Base-by-base conservation (phyloP, 345 rosid species). In the Eucalyptus globulus region DNA sequence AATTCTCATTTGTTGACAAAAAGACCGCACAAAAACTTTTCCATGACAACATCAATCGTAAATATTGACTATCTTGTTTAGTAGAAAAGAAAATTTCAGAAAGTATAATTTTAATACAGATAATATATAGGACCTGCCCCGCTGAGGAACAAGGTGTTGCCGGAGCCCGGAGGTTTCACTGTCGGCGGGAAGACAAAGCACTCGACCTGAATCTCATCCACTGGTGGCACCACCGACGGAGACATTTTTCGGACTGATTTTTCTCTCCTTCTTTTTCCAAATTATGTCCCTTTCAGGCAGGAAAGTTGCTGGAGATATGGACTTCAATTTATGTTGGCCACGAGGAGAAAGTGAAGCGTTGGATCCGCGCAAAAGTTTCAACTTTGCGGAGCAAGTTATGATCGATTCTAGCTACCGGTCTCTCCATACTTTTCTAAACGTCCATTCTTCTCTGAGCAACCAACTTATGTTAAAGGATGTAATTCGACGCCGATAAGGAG, bases 131-230 rank as follows among this genome's bases (percentile, higher is more conserved):
- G 13, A 86, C 99, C 97, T 89, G 98, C 98, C 86, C 99, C 97
- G 58, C 92, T 96, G 89, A 96, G 99, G 95, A 97, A 94, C 72
- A 92, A 92, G 8, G 91, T 88, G 8, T 92, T 93, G 13, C 90
- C 80, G 31, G 98, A 93, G 58, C 95, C 96, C 5, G 96, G 97
- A 56, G 98, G 97, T 67, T 93, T 93, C 8, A 90, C 93, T 47
- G 93, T 45, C 15, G 95, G 93, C 43, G 93, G 91, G 90, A 97
- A 96, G 2, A 92, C 86, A 45, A 94, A 89, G 90, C 49, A 60
- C 56, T 97, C 96, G 86, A 95, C 91, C 53, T 91, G 89, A n/a
- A 96, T 86, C 40, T 89, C 93, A 24, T 95, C 34, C 58, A 92
- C 92, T 80, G 90, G 31, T 3, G 91, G 92, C 49, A 91, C 65